These are phyloP conservation scores for Globomyces sp. DNA, from an alignment of 371 early-diverging fungal genomes.

Conservation along the genomic window DNA sequence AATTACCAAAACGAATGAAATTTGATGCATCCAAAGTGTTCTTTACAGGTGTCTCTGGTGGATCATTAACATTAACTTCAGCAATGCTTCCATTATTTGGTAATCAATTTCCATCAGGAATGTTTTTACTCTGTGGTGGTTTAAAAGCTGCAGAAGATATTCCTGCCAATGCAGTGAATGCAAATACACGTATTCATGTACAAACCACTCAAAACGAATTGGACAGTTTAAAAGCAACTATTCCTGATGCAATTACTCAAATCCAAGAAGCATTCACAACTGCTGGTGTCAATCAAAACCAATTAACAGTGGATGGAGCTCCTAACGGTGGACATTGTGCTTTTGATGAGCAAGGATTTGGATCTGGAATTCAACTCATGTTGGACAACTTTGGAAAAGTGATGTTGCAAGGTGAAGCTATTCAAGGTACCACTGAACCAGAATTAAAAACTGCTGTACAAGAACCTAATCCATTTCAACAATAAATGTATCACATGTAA, in stretches of 20 bases:
- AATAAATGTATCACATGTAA: not conserved
- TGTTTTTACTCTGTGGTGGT: conserved; percentile 26
- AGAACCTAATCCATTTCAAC: not conserved
- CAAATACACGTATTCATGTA: conserved; percentile 18
- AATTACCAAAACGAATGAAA: conserved; percentile 19
- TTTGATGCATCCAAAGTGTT: conserved; percentile 20
- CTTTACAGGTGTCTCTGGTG: conserved; percentile 30
- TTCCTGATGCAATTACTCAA: conserved; percentile 18
- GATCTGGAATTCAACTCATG: conserved; percentile 20
- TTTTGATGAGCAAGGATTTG: conserved; percentile 24
- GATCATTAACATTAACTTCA: conserved; percentile 19
- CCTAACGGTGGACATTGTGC: conserved; percentile 26
- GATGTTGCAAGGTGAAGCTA: conserved; percentile 6
- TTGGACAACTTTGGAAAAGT: conserved; percentile 19
- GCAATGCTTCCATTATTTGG: conserved; percentile 25
- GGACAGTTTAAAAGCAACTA: conserved; percentile 11
- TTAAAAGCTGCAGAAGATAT: conserved; percentile 11
- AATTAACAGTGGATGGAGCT: conserved; percentile 25
- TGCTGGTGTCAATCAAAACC: not conserved
- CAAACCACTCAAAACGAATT: conserved; percentile 24
- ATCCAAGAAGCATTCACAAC: not conserved
- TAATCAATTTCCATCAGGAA: conserved; percentile 12
- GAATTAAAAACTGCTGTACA: not conserved
- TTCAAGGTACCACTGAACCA: not conserved
- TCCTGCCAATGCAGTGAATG: not conserved